Conservation (phyloP, 192 early-diverging fungal species). For the Coemansia sp. region DNA sequence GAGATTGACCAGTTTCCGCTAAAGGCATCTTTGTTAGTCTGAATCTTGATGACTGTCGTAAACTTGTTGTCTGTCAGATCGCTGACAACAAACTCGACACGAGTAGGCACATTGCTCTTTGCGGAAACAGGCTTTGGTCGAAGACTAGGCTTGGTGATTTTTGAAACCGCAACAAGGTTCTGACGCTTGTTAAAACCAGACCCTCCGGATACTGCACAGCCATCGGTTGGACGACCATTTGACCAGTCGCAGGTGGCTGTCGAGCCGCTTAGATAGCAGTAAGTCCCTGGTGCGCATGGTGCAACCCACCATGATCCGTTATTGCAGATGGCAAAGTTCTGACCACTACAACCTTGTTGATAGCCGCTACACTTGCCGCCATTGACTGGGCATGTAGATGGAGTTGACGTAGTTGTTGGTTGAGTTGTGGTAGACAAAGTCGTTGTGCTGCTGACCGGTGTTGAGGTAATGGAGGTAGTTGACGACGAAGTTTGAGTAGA, state of each 20-base stretch:
- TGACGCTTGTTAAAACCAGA: conserved; percentile 28
- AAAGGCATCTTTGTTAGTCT: conserved; percentile 36
- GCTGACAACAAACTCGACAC: conserved; percentile 40
- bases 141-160: conserved; percentile 28
- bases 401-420: conserved; percentile 24
- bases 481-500: conserved; percentile 12
- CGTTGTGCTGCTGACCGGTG: conserved; percentile 6
- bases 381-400: conserved; percentile 32
- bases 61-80: conserved; percentile 36
- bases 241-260: conserved; percentile 43
- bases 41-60: conserved; percentile 45
- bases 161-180: conserved; percentile 21
- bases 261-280: conserved; percentile 38
- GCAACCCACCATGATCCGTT: conserved; percentile 46
- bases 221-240: conserved; percentile 39
- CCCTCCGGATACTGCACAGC: conserved; percentile 30
- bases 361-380: conserved; percentile 43
- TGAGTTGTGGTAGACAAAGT: conserved; percentile 5
- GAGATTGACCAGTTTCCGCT: conserved; percentile 46
- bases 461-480: not conserved
- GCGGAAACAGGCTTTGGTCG: conserved; percentile 35
- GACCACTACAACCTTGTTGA: conserved; percentile 47
- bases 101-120: conserved; percentile 38
- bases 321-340: conserved; percentile 48
- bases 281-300: conserved; percentile 45